Conservation (phyloP, 1,284 basidiomycete genomes). For the Ceratobasidium sp. region DNA sequence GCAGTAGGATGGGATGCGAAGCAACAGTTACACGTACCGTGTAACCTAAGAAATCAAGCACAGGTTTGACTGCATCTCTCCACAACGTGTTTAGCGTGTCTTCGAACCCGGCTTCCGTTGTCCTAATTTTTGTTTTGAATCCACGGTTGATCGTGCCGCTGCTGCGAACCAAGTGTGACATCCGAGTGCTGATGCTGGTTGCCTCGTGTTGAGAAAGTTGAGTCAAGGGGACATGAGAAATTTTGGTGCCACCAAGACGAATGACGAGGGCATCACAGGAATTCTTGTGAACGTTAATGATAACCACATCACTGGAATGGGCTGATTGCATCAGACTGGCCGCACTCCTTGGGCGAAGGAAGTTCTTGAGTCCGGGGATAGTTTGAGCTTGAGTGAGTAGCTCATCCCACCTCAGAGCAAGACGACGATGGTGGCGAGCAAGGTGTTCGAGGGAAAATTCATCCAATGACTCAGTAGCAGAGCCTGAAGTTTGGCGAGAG, state of each 20-base stretch:
- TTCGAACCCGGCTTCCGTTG: no score
- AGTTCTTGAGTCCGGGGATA: background rate
- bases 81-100: background rate
- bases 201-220: background rate
- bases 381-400: background rate
- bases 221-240: background rate
- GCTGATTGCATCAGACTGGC: background rate
- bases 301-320: background rate
- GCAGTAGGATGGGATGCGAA: background rate
- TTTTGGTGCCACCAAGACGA: background rate
- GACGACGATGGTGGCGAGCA: slow-evolving; percentile 12
- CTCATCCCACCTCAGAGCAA: background rate
- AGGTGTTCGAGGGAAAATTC: background rate
- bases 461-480: no score
- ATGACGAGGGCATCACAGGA: background rate
- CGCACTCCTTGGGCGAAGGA: background rate
- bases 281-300: slow-evolving; percentile 5
- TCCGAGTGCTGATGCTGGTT: background rate
- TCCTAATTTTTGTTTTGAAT: background rate
- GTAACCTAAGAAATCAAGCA: background rate
- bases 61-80: background rate
- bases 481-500: no score
- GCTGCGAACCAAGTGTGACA: background rate
- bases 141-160: background rate
- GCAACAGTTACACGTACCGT: background rate